Base-by-base conservation (phyloP, 441 rosid genomes). In the Rhodomyrtus psidioides region DNA sequence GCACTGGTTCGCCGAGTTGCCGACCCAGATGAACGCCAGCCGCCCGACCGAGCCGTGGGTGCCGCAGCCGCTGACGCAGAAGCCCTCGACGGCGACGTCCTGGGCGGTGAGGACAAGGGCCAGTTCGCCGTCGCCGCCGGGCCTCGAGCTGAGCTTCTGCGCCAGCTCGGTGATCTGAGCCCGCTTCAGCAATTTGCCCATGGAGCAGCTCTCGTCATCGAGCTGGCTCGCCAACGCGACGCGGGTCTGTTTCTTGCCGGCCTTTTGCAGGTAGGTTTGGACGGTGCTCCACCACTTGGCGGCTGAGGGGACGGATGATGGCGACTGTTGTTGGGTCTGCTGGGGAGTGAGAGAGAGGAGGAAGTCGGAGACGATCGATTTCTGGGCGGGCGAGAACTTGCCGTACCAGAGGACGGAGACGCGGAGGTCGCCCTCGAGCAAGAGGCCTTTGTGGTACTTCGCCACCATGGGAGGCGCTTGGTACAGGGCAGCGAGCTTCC, bases 361-460 rank as follows among this genome's bases (percentile, higher is more conserved):
- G 83, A 92, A 91, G 58, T 91, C 91, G 6, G 84, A 65, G 49
- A 93, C 9, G 39, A 88, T 87, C 55, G 93, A 87, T 81, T 88
- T 90, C 76, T 90, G 89, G 53, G 89, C 28, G 49, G 91, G 85
- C 3, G 86, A 56, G 88, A 91, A 91, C 23, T 85, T 28, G 24
- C 93, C 89, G 39, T 88, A 93, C 92, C 92, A 90, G 54, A 93
- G 53, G 87, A 91, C 60, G 6, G 90, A 85, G 55, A 92, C 88
- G 4, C 84, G 83, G n/a, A 89, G 56, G 56, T 85, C 49, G 46
- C 92, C 92, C 34, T 86, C 87, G 55, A 91, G 92, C 81, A 92
- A 83, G 34, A 60, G 55, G n/a, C 92, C 93, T 1, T 88, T 83
- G 55, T 91, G 91, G 88, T 89, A 91, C 27, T 81, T 89, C 16